Evolutionary conservation across 306 rosid genomes (phyloP).

Genomic region (Erythrophleum fordii): DNA sequence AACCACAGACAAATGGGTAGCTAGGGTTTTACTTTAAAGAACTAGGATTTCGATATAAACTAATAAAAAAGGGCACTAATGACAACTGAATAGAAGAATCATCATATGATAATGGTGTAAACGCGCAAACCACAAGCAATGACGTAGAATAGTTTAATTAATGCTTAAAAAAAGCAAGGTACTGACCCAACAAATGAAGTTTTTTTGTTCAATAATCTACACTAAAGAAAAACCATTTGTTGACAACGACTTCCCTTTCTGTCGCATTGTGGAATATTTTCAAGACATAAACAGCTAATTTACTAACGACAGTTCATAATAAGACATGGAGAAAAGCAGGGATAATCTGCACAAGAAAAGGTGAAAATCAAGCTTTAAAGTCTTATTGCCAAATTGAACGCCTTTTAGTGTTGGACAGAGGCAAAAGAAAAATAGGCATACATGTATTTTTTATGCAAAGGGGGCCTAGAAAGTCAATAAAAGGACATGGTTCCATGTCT

Average conservation of each 20-base stretch:
- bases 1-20: neutral
- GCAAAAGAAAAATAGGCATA: neutral
- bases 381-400: conserved; percentile 38
- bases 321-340: conserved; percentile 50
- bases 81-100: conserved; percentile 49
- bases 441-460: neutral
- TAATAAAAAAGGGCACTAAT: conserved; percentile 44
- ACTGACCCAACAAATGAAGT: conserved; percentile 53
- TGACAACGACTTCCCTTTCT: conserved; percentile 59
- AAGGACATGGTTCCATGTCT: conserved; percentile 71
- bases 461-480: conserved; percentile 58
- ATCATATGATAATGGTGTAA: conserved; percentile 42
- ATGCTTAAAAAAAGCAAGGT: conserved; percentile 29
- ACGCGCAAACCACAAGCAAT: conserved; percentile 52
- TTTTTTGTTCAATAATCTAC: conserved; percentile 50
- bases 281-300: conserved; percentile 66
- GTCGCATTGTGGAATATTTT: conserved; percentile 61
- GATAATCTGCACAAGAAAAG: conserved; percentile 52
- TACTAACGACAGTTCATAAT: conserved; percentile 49
- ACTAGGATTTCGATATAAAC: conserved; percentile 3
- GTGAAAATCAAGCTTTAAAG: conserved; percentile 39
- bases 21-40: conserved; percentile 2
- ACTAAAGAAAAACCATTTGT: conserved; percentile 52
- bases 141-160: conserved; percentile 41
- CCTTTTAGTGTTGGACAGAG: conserved; percentile 1